Evolutionary conservation across 2,329 filamentous ascomycete species (phyloP), one percentile per base, ranked within the genome.

Genomic region (Fusarium sp.): DNA sequence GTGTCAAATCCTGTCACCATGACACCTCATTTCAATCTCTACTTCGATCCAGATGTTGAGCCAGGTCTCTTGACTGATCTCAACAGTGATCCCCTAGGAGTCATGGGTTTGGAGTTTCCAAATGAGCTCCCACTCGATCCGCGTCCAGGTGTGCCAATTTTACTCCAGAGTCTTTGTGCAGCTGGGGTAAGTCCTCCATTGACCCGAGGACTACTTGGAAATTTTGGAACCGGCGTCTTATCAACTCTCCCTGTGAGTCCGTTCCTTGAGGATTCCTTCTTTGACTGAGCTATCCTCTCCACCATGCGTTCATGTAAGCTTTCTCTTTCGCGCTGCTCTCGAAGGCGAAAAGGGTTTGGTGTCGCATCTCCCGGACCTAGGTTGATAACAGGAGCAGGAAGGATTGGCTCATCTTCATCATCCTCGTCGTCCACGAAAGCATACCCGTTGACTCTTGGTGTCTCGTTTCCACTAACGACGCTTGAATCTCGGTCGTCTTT

Each of bases 401-500:
- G 40, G 11, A 58, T 27, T 8, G 59, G n/a, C 11, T 80, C 76
- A 3, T 77, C 73, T 18, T 83, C 83, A 18, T 86, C 87, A 42
- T 88, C 86, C 52, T 92, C 92, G 61, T 97, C 94, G 73, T 97
- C 94, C 38, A 99, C 95, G 81, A 97, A 98, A 0, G 94, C 89
- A 79, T 98, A 99, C 2, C 96, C 96, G 70, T 97, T 97, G 1
- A 98, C 93, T 4, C 93, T 88, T 1, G 95, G 96, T 0, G 95
- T 98, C 80, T 97, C 94, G 63, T 86, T 87, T 18, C 85, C 76
- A 3, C 67, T 85, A 1, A 75, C 74, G 5, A 86, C 86, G 9
- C 76, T 83, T 1, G 88, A 88, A 72, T 93, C 90, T 15, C 89
- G 89, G 27, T 91, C 88, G 12, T 85, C 87, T 4, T 85, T 83